Percentiles rank a stretch among this genome's conserved stretches.
Conservation (phyloP, 805 yeast species). For the Yarrowia sp. region DNA sequence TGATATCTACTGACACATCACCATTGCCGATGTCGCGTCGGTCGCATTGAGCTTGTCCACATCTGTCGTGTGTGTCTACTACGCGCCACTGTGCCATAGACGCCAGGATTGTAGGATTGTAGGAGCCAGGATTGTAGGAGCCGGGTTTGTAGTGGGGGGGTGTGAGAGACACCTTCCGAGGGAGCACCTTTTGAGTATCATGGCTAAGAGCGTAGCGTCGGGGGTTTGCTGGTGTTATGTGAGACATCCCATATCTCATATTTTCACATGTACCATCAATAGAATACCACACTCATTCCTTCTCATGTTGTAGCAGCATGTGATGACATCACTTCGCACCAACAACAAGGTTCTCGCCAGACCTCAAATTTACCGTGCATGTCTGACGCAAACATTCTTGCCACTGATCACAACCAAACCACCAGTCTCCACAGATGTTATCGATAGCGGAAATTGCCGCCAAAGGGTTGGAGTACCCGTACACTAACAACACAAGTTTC, state of each 20-base stretch:
- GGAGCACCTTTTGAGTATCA: background rate
- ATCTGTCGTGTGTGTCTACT: too few species aligned
- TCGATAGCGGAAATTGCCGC: constrained; percentile 15
- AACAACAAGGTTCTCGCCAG: background rate
- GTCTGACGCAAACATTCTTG: constrained; percentile 18
- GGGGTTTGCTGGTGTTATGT: background rate
- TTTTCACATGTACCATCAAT: background rate
- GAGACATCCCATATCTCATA: too few species aligned
- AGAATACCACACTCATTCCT: background rate
- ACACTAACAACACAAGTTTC: constrained; percentile 49
- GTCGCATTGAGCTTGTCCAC: too few species aligned
- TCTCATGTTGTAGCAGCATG: too few species aligned
- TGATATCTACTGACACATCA: too few species aligned
- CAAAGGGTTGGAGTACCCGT: constrained; percentile 44
- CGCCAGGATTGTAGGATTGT: too few species aligned
- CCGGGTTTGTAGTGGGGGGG: too few species aligned
- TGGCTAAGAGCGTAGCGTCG: background rate
- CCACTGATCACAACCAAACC: constrained; percentile 17
- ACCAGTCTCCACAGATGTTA: background rate
- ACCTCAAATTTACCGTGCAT: constrained; percentile 15
- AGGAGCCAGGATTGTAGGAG: too few species aligned
- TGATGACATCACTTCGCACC: too few species aligned
- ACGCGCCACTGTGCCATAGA: too few species aligned
- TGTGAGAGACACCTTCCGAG: background rate
- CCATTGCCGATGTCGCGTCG: too few species aligned